Percentiles rank a stretch among this genome's conserved stretches.
phyloP scores from a whole-genome alignment of 805 yeast genomes.

The Pichia heedii region DNA sequence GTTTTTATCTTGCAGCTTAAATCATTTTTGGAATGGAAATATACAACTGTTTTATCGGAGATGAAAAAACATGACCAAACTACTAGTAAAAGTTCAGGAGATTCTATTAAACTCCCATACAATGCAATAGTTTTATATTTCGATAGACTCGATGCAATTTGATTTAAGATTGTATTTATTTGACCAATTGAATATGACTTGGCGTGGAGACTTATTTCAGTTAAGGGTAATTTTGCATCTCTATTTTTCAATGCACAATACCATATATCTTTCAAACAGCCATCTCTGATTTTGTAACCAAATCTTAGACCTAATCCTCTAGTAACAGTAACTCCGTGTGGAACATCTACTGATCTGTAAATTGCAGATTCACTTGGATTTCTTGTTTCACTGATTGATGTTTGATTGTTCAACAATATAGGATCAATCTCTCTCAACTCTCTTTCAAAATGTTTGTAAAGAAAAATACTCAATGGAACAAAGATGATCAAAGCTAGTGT shows the following conservation, averaged over 20 bases:
- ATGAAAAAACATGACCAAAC: conserved; percentile 25
- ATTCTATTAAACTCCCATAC: conserved; percentile 12
- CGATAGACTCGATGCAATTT: conserved; percentile 16
- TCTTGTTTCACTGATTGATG: conserved; percentile 58
- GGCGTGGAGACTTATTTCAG: conserved; percentile 1
- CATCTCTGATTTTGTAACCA: conserved; percentile 62
- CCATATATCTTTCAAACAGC: conserved; percentile 71
- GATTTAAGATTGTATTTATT: conserved; percentile 28
- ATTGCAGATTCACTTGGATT: conserved; percentile 62
- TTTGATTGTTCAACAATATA: conserved; percentile 52
- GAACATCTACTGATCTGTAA: conserved; percentile 65
- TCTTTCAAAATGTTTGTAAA: conserved; percentile 12
- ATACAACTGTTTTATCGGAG: conserved; percentile 29
- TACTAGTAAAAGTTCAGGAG: conserved; percentile 16
- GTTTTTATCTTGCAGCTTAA: background rate
- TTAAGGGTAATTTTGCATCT: conserved; percentile 6
- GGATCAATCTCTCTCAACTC: conserved; percentile 47
- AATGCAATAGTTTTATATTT: conserved; percentile 19
- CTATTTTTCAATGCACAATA: conserved; percentile 31
- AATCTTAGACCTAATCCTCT: conserved; percentile 61
- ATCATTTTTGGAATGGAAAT: conserved; percentile 20
- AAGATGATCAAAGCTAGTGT: conserved; percentile 9
- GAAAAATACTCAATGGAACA: background rate
- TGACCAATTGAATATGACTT: conserved; percentile 6
- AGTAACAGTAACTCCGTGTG: conserved; percentile 58